These are phyloP conservation scores for Ganoderma boninense DNA, from an alignment of 1,284 basidiomycete species.

Conservation along the genomic window DNA sequence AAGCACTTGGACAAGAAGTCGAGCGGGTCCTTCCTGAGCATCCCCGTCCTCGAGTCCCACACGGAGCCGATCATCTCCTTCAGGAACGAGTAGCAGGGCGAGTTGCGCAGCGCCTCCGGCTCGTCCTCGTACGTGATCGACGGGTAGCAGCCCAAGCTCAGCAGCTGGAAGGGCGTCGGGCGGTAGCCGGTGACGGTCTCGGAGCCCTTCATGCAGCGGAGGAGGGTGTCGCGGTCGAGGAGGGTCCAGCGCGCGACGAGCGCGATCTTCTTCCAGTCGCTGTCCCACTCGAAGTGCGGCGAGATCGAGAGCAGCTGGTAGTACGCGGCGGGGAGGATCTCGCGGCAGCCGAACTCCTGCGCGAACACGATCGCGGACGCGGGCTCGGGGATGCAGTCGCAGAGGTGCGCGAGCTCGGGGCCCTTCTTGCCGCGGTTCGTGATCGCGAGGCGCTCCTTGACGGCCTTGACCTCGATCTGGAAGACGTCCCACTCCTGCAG, in stretches of 20 bases:
- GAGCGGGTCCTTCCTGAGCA: background rate
- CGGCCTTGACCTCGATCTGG: background rate
- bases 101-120: background rate
- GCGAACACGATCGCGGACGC: background rate
- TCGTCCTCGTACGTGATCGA: background rate
- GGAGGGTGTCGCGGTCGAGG: background rate
- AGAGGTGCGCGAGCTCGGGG: background rate
- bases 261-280: conserved; percentile 1
- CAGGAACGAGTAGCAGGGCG: background rate
- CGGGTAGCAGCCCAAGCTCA: background rate
- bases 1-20: background rate
- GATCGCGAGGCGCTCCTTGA: background rate
- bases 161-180: background rate
- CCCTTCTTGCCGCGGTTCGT: background rate
- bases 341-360: background rate
- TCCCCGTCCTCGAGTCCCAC: background rate
- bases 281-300: background rate
- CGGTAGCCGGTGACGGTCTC: background rate
- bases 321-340: conserved; percentile 3
- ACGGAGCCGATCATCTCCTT: background rate
- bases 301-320: background rate
- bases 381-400: background rate
- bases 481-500: conserved; percentile 3
- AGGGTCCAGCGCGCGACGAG: background rate
- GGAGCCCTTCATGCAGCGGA: background rate